Percentiles rank a stretch among this genome's conserved stretches.
These are phyloP conservation scores for Myriosclerotinia curreyana DNA, from an alignment of 2,329 filamentous ascomycete genomes.

Conservation along the genomic window DNA sequence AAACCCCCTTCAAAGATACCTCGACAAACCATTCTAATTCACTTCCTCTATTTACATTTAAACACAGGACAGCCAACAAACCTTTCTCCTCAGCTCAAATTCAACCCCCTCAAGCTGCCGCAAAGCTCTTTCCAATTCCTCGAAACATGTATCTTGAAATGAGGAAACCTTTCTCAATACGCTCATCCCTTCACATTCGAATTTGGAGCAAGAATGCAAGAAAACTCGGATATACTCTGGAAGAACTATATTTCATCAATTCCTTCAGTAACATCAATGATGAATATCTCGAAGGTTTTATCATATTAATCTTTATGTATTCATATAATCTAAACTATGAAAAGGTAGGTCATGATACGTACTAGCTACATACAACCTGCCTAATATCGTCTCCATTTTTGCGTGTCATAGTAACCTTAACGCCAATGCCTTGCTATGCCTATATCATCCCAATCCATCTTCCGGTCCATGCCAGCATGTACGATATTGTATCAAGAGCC, in stretches of 20 bases:
- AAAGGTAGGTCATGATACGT: slow-evolving; percentile 9
- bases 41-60: no score
- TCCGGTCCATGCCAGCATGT: not conserved
- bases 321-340: slow-evolving; percentile 5
- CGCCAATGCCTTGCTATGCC: slow-evolving; percentile 20
- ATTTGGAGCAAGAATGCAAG: not conserved
- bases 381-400: not conserved
- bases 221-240: not conserved
- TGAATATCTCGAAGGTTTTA: no score
- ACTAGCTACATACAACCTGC: slow-evolving; percentile 4
- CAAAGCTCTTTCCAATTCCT: no score
- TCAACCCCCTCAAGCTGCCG: no score
- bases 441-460: not conserved
- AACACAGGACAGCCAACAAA: no score
- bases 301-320: slow-evolving; percentile 10
- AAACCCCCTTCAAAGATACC: no score
- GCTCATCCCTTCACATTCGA: no score
- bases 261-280: not conserved
- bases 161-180: no score
- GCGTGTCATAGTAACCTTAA: not conserved
- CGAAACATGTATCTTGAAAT: no score
- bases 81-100: no score
- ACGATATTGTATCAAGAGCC: slow-evolving; percentile 26
- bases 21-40: no score
- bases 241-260: not conserved